These are phyloP conservation scores for Scheffersomyces stipitis DNA, from an alignment of 805 yeast genomes.

Conservation along the genomic window DNA sequence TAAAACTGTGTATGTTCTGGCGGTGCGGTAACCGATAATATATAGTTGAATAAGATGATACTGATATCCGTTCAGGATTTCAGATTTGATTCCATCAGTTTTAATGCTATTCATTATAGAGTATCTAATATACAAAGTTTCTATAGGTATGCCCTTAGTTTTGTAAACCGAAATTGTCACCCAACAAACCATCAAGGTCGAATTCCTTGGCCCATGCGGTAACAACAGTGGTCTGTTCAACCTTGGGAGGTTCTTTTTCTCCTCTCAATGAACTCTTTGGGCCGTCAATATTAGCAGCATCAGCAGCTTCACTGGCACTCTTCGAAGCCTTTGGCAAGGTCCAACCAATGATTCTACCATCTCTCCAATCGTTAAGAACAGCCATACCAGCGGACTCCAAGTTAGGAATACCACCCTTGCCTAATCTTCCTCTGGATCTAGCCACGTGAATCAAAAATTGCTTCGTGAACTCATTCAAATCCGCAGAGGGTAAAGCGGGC, in stretches of 20 bases:
- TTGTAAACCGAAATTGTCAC: slow-evolving; percentile 40
- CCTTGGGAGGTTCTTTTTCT: slow-evolving; percentile 46
- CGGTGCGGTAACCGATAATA: no score
- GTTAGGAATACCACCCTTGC: slow-evolving; percentile 92
- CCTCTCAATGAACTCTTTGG: slow-evolving; percentile 42
- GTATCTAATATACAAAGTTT: no score
- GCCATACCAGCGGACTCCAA: slow-evolving; percentile 79
- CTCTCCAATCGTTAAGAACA: slow-evolving; percentile 94
- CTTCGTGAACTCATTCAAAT: slow-evolving; percentile 75
- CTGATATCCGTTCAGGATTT: no score
- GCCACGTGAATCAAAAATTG: slow-evolving; percentile 91
- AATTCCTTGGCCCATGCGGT: slow-evolving; percentile 90
- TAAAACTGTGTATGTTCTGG: no score
- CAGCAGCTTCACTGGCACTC: slow-evolving; percentile 28
- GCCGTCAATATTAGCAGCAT: slow-evolving; percentile 26
- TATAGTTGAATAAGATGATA: no score
- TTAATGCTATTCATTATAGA: no score
- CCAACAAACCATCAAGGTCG: slow-evolving; percentile 80
- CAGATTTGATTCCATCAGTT: no score
- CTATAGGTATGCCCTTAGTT: slow-evolving; percentile 3
- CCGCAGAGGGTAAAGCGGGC: slow-evolving; percentile 74
- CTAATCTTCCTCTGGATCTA: slow-evolving; percentile 86
- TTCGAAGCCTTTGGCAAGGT: slow-evolving; percentile 64
- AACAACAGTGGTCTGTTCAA: slow-evolving; percentile 78
- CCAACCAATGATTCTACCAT: slow-evolving; percentile 93